Evolutionary conservation across 371 early-diverging fungal genomes (phyloP).

Genomic region (Dinochytrium kinnereticum): DNA sequence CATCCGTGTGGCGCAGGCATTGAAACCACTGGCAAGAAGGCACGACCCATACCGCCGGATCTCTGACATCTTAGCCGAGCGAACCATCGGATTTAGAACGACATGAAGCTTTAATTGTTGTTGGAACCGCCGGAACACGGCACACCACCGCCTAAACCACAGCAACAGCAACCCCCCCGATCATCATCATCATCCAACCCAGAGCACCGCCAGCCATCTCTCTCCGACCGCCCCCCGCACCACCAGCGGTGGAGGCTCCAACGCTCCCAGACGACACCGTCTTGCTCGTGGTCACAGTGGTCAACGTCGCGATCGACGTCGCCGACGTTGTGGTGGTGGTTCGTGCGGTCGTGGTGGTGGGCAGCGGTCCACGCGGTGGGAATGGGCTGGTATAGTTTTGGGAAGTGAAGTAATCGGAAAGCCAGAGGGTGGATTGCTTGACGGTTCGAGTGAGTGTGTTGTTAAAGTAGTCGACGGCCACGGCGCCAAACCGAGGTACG

Average conservation of each 20-base stretch:
- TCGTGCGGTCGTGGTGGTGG: background rate
- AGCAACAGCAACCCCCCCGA: no score
- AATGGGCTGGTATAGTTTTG: background rate
- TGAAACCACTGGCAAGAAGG: no score
- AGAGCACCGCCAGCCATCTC: background rate
- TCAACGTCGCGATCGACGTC: background rate
- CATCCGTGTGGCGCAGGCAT: no score
- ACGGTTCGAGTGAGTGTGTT: background rate
- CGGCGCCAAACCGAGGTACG: slow-evolving; percentile 2
- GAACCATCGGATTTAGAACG: no score
- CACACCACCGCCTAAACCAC: no score
- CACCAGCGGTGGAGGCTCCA: background rate
- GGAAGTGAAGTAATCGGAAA: background rate
- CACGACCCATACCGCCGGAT: no score
- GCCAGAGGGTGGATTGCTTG: slow-evolving; percentile 12
- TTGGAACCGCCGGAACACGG: no score
- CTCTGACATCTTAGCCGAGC: no score
- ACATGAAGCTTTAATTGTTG: no score
- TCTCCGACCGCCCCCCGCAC: background rate
- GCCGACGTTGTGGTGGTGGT: background rate
- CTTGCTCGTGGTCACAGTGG: background rate
- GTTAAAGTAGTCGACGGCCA: slow-evolving; percentile 11
- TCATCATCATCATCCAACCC: background rate
- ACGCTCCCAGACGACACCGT: no score
- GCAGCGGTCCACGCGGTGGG: background rate